These are phyloP conservation scores for Chalciporus chontae DNA, from an alignment of 768 basidiomycete species.

Conservation along the genomic window DNA sequence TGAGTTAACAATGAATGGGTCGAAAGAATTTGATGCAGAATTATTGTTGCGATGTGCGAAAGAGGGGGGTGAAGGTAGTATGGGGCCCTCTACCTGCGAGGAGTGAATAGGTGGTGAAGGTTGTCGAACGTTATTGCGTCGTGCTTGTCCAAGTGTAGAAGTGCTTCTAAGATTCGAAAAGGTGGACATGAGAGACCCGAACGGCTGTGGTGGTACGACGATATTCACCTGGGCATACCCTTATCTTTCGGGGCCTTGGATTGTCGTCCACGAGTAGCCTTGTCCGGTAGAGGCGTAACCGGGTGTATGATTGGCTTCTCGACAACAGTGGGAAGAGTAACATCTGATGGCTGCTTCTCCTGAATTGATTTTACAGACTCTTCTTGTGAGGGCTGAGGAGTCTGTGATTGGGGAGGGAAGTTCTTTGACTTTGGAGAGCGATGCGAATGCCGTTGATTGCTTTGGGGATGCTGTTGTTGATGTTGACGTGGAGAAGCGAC, in stretches of 20 bases:
- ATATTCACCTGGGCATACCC: conserved; percentile 38
- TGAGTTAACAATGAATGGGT: conserved; percentile 49
- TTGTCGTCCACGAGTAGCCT: conserved; percentile 32
- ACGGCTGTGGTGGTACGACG: background rate
- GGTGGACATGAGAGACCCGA: conserved; percentile 10
- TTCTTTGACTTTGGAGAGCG: conserved; percentile 37
- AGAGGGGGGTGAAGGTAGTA: conserved; percentile 19
- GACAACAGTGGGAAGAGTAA: conserved; percentile 30
- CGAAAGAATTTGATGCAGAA: conserved; percentile 39
- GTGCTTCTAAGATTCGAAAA: conserved; percentile 35
- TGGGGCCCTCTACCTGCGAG: conserved; percentile 66
- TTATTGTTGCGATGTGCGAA: conserved; percentile 28
- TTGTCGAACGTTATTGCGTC: conserved; percentile 56
- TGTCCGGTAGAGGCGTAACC: conserved; percentile 24
- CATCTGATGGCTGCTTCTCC: conserved; percentile 24
- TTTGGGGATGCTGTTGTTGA: conserved; percentile 35
- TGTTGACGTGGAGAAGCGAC: conserved; percentile 34
- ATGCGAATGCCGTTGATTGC: conserved; percentile 32
- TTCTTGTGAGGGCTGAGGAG: conserved; percentile 25
- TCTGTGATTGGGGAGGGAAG: conserved; percentile 14
- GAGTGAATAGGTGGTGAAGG: conserved; percentile 56
- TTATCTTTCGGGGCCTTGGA: conserved; percentile 43
- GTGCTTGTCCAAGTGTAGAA: conserved; percentile 41
- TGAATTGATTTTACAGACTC: conserved; percentile 30
- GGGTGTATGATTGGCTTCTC: conserved; percentile 27